Percentiles rank a stretch among this genome's conserved stretches.
Conservation (phyloP, 768 basidiomycete species). For the Phaeotremella fagi region DNA sequence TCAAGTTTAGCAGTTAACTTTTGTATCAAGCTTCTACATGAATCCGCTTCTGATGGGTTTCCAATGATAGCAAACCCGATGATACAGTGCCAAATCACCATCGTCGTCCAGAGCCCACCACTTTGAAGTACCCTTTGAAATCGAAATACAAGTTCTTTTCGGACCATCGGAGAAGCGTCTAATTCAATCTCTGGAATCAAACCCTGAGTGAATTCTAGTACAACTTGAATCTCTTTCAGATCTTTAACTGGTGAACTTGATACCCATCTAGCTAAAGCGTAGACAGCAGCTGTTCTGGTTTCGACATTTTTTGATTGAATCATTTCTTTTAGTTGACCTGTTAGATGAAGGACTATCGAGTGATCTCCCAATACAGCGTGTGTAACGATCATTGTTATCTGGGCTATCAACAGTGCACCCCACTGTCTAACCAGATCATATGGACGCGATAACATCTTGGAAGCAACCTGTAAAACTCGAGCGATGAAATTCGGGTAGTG, state of each 20-base stretch:
- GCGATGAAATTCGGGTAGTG: slow-evolving; percentile 16
- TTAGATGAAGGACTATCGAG: slow-evolving; percentile 7
- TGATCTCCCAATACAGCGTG: neutral
- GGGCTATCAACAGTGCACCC: slow-evolving; percentile 36
- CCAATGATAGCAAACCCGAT: neutral
- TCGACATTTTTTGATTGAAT: slow-evolving; percentile 21
- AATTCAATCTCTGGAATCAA: slow-evolving; percentile 9
- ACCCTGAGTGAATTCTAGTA: neutral
- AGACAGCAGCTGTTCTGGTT: slow-evolving; percentile 30
- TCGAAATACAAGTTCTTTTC: slow-evolving; percentile 32
- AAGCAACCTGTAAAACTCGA: slow-evolving; percentile 13
- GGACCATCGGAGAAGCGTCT: slow-evolving; percentile 31
- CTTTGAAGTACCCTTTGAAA: slow-evolving; percentile 8
- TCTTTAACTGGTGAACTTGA: neutral
- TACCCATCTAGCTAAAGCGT: slow-evolving; percentile 29
- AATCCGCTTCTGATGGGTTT: neutral
- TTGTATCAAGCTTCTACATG: neutral
- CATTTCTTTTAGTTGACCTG: slow-evolving; percentile 15
- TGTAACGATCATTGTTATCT: slow-evolving; percentile 11
- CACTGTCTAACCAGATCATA: slow-evolving; percentile 30
- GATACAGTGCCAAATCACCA: neutral
- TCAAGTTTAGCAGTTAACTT: neutral
- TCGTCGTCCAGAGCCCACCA: slow-evolving; percentile 10
- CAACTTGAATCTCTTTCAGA: neutral
- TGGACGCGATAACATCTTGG: slow-evolving; percentile 18